Percentiles rank a stretch among this genome's conserved stretches.
phyloP scores from a whole-genome alignment of 345 rosid genomes.

The Citrus mangshanensis region DNA sequence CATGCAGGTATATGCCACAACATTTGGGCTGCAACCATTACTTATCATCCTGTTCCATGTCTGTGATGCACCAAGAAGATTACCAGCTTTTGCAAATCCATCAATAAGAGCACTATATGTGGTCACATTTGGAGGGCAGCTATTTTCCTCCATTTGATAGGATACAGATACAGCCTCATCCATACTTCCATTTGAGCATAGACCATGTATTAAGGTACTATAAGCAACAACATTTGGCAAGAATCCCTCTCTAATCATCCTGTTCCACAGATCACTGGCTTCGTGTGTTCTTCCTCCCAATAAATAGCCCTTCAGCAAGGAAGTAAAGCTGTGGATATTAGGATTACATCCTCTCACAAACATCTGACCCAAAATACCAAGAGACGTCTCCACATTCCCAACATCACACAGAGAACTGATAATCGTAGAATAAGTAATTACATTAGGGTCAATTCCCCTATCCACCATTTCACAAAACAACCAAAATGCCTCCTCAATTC shows the following conservation, averaged over 20 bases:
- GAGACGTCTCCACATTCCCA: conserved; percentile 51
- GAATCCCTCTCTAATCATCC: conserved; percentile 44
- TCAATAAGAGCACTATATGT: conserved; percentile 70
- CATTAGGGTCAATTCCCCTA: conserved; percentile 56
- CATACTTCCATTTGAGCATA: conserved; percentile 51
- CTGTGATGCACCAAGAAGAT: conserved; percentile 57
- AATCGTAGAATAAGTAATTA: conserved; percentile 66
- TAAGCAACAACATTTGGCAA: conserved; percentile 61
- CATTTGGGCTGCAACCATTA: conserved; percentile 64
- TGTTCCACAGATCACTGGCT: conserved; percentile 60
- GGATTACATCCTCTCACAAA: conserved; percentile 66
- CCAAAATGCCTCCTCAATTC: conserved; percentile 47
- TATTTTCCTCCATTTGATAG: conserved; percentile 53
- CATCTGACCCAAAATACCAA: conserved; percentile 67
- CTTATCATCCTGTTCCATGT: conserved; percentile 83
- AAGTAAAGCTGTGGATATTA: conserved; percentile 60
- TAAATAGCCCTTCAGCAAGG: conserved; percentile 73
- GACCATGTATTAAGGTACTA: conserved; percentile 65
- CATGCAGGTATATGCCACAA: conserved; percentile 83
- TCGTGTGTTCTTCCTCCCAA: conserved; percentile 44
- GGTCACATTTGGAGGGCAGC: conserved; percentile 46
- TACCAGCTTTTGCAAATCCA: conserved; percentile 69
- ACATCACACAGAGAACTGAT: conserved; percentile 52
- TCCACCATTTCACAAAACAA: conserved; percentile 51
- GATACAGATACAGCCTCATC: conserved; percentile 50